phyloP scores from a whole-genome alignment of 2,329 filamentous ascomycete genomes.

The Exophiala alcalophila region DNA sequence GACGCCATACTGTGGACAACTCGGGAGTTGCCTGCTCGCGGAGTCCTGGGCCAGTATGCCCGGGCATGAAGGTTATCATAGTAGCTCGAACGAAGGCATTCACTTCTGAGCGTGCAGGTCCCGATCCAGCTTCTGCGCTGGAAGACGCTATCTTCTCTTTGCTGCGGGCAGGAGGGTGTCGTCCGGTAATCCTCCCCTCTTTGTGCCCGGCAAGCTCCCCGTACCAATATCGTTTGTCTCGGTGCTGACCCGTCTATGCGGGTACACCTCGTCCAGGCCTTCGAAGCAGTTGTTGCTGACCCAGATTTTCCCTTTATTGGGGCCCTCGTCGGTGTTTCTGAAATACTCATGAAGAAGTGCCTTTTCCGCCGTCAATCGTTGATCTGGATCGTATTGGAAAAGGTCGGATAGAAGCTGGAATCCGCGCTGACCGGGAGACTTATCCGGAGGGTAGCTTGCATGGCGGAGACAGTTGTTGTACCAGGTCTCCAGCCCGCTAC shows the following conservation, averaged over 20 bases:
- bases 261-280: slow-evolving; percentile 82
- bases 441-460: slow-evolving; percentile 49
- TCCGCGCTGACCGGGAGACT: slow-evolving; percentile 69
- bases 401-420: slow-evolving; percentile 77
- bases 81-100: too few relatives aligned
- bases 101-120: too few relatives aligned
- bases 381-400: slow-evolving; percentile 88
- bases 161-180: slow-evolving; percentile 47
- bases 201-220: slow-evolving; percentile 83
- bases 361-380: slow-evolving; percentile 79
- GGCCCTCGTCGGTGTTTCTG: slow-evolving; percentile 53
- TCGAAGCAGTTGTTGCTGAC: slow-evolving; percentile 86
- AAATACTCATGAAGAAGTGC: slow-evolving; percentile 94
- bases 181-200: slow-evolving; percentile 80
- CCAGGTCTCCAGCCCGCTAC: slow-evolving; percentile 70
- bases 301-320: slow-evolving; percentile 30
- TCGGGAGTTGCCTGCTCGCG: too few relatives aligned
- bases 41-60: too few relatives aligned
- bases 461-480: slow-evolving; percentile 69
- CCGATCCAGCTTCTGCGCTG: background rate
- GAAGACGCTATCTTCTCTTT: slow-evolving; percentile 27
- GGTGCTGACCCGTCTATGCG: slow-evolving; percentile 81
- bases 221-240: slow-evolving; percentile 97
- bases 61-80: too few relatives aligned
- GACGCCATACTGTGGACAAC: too few relatives aligned